Conservation (phyloP, 495 filamentous ascomycete species). For the Aspergillus bridgeri region DNA sequence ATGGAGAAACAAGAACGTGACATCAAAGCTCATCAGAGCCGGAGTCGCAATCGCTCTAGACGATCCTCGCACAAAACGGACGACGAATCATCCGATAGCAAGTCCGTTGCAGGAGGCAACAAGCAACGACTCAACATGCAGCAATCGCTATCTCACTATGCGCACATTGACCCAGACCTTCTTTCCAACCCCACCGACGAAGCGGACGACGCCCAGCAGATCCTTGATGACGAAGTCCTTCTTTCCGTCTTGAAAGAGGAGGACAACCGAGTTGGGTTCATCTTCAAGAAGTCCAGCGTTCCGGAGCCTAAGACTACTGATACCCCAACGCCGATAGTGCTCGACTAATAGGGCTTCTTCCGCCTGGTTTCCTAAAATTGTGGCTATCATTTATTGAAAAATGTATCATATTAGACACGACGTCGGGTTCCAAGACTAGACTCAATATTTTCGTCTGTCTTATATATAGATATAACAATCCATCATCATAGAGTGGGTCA, state of each 20-base stretch:
- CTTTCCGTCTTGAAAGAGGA: conserved; percentile 57
- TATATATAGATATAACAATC: background rate
- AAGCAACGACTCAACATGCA: conserved; percentile 47
- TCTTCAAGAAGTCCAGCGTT: conserved; percentile 60
- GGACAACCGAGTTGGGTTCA: conserved; percentile 57
- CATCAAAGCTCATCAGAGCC: conserved; percentile 19
- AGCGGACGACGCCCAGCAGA: conserved; percentile 30
- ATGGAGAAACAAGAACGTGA: conserved; percentile 57
- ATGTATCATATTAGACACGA: background rate
- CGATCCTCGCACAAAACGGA: background rate
- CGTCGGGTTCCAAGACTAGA: background rate
- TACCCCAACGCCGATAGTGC: background rate
- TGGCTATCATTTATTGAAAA: background rate
- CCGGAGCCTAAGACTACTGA: conserved; percentile 20
- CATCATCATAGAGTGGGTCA: too few species aligned
- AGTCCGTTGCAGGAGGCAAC: conserved; percentile 3
- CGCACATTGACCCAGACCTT: conserved; percentile 59
- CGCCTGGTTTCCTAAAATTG: too few species aligned
- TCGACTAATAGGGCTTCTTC: background rate
- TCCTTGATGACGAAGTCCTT: conserved; percentile 60
- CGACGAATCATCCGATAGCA: background rate
- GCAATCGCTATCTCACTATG: conserved; percentile 62
- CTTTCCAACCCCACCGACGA: conserved; percentile 19
- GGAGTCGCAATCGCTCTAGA: background rate
- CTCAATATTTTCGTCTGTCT: background rate